These are phyloP conservation scores for Ballota nigra DNA, from an alignment of 257 asterid genomes.

Conservation along the genomic window DNA sequence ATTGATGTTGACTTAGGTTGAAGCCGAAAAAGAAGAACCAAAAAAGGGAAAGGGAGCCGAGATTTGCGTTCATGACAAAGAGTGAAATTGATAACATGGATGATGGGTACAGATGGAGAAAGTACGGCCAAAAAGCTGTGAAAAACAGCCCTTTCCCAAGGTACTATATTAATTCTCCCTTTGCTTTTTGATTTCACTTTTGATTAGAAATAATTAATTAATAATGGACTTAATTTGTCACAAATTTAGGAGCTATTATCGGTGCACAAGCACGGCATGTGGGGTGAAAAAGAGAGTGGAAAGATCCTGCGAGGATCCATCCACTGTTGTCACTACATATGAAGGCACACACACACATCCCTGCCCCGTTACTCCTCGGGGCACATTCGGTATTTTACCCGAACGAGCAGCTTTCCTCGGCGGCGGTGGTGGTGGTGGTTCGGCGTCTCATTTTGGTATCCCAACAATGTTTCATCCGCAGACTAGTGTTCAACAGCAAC, in stretches of 20 bases:
- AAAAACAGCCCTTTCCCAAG: constrained; percentile 96
- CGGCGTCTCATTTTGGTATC: constrained; percentile 21
- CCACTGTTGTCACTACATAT: constrained; percentile 79
- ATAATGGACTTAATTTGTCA: too few relatives aligned
- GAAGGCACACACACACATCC: constrained; percentile 87
- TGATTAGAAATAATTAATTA: too few relatives aligned
- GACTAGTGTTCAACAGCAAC: constrained; percentile 27
- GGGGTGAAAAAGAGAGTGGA: constrained; percentile 94
- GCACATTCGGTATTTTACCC: constrained; percentile 44
- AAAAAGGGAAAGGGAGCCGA: constrained; percentile 67
- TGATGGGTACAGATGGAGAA: constrained; percentile 96
- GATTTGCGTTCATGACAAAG: constrained; percentile 98
- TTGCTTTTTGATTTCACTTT: too few relatives aligned
- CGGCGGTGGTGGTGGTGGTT: too few relatives aligned
- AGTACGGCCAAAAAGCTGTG: constrained; percentile 94
- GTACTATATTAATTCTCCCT: constrained; percentile 23
- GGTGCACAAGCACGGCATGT: constrained; percentile 81
- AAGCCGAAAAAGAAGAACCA: constrained; percentile 71
- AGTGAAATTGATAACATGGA: constrained; percentile 86
- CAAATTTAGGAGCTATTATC: constrained; percentile 91
- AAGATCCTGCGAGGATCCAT: constrained; percentile 71
- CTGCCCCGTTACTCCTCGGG: constrained; percentile 48
- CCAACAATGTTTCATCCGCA: too few relatives aligned
- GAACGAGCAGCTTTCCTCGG: background rate
- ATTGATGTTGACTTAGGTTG: constrained; percentile 12